Conservation (phyloP, 371 early-diverging fungal genomes). For the Mucor lusitanicus region DNA sequence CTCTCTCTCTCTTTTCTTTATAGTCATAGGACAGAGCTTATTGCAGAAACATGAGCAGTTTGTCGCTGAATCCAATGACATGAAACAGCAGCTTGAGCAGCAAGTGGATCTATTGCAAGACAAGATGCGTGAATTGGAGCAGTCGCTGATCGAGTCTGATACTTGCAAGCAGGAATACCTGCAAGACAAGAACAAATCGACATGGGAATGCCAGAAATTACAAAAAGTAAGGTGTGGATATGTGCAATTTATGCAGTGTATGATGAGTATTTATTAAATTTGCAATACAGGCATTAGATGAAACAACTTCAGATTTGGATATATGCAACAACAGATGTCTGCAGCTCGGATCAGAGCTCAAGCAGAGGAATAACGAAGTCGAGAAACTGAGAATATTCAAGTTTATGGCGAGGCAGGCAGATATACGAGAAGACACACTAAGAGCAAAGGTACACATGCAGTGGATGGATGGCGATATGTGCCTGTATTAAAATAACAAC, state of each 20-base stretch:
- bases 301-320: slow-evolving; percentile 40
- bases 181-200: slow-evolving; percentile 28
- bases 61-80: slow-evolving; percentile 31
- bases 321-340: slow-evolving; percentile 33
- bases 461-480: background rate
- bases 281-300: slow-evolving; percentile 30
- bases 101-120: slow-evolving; percentile 37
- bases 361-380: slow-evolving; percentile 31
- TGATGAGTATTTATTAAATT: background rate
- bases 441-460: slow-evolving; percentile 31
- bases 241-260: background rate
- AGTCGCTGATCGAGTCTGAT: slow-evolving; percentile 36
- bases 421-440: slow-evolving; percentile 42
- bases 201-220: slow-evolving; percentile 44
- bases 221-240: slow-evolving; percentile 37
- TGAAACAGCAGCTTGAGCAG: slow-evolving; percentile 29
- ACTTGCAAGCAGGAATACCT: slow-evolving; percentile 25
- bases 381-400: slow-evolving; percentile 48
- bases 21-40: slow-evolving; percentile 51
- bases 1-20: background rate
- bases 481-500: background rate
- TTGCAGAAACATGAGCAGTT: slow-evolving; percentile 45
- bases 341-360: slow-evolving; percentile 38
- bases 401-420: slow-evolving; percentile 48
- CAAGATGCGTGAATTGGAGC: slow-evolving; percentile 30